Evolutionary conservation across 208 protist genomes (phyloP), one percentile per base, ranked within the genome.

Genomic region (Leishmania lainsoni): DNA sequence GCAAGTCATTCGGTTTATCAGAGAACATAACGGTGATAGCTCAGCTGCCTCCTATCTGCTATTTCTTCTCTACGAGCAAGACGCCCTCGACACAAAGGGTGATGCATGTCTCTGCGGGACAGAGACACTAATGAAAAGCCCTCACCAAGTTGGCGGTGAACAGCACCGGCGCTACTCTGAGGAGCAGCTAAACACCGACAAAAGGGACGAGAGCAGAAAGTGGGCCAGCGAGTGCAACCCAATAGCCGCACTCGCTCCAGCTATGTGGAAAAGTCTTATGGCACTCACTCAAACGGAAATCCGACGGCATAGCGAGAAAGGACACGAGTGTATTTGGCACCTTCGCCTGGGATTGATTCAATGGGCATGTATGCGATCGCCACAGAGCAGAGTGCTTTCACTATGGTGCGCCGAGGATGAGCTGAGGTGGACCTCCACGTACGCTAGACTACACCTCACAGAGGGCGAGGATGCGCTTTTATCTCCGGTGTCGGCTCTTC

Each of bases 241-340:
- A n/a, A 22, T 35, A n/a, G 5, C 1, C 29, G 17, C 10, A n/a
- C 51, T 10, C 3, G 61, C 76, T 22, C 26, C 61, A 32, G 39
- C 12, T 0, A 12, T 85, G 49, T 85, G 81, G 81, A 71, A 48
- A 49, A 32, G 0, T 3, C 81, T 94, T 8, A 73, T 97, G 69
- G 0, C 3, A 1, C 66, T 87, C 8, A 94, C 90, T 0, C 81
- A 92, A 74, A 61, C 63, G n/a, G 90, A 92, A 76, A 79, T 97
- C 16, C 83, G 90, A 5, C 76, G 81, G 0, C 90, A 95, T 52
- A 89, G 63, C n/a, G 91, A 97, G 17, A 91, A 92, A 32, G 93
- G 93, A 8, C 92, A 97, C 48, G 93, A 95, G 75, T 80, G 81
- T 22, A 86, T 94, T 68, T 97, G 92, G 90, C 69, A 87, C 16